Percentiles rank a stretch among this genome's conserved stretches.
phyloP scores from a whole-genome alignment of 2,329 filamentous ascomycete genomes.

The Dothideomycetes sp. region DNA sequence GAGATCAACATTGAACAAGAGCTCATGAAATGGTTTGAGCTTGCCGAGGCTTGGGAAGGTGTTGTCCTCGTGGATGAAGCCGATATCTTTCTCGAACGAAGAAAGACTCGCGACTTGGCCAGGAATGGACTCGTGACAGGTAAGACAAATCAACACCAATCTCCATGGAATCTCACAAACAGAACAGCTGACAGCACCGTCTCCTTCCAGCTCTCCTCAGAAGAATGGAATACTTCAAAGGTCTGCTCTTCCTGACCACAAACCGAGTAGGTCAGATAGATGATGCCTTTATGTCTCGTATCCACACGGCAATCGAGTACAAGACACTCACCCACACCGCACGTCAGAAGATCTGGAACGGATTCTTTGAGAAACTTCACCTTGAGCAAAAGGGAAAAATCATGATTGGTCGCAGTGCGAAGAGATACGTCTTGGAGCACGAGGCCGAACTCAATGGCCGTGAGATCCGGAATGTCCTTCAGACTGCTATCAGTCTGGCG shows the following conservation, averaged over 20 bases:
- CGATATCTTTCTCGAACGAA: conserved; percentile 27
- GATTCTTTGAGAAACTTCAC: conserved; percentile 7
- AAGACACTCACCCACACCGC: conserved; percentile 20
- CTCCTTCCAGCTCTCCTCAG: conserved; percentile 26
- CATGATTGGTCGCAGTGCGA: not conserved
- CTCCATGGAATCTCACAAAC: too few species aligned
- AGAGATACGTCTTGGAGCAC: conserved; percentile 4
- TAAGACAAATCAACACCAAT: not conserved
- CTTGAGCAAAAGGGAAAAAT: conserved; percentile 7
- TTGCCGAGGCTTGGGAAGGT: conserved; percentile 20
- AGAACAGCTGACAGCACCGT: not conserved
- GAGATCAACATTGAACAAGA: conserved; percentile 15
- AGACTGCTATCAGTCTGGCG: conserved; percentile 28
- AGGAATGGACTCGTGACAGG: conserved; percentile 19
- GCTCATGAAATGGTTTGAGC: conserved; percentile 16
- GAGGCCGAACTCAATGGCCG: conserved; percentile 28
- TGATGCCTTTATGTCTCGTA: conserved; percentile 27
- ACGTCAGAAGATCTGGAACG: conserved; percentile 22
- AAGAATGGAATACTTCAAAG: conserved; percentile 30
- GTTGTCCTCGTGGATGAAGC: conserved; percentile 33
- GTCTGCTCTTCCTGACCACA: conserved; percentile 32
- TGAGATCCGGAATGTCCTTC: conserved; percentile 31
- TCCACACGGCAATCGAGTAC: conserved; percentile 28
- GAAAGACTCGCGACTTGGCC: conserved; percentile 17
- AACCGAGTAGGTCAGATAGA: conserved; percentile 31